Evolutionary conservation across 2,329 filamentous ascomycete species (phyloP), one percentile per base, ranked within the genome.

Genomic region (Sclerotiophoma versabilis): DNA sequence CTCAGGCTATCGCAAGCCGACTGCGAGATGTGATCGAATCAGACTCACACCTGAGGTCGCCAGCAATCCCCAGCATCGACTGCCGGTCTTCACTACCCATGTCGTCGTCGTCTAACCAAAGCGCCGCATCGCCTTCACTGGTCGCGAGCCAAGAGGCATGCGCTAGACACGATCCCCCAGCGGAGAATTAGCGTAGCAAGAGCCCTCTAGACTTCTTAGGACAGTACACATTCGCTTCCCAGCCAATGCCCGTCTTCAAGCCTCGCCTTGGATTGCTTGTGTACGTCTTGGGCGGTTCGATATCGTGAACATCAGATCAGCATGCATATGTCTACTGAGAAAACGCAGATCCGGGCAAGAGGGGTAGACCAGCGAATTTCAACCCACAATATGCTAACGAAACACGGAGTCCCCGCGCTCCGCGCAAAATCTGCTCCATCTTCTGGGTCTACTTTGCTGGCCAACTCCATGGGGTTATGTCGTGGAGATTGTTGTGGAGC

Each of bases 381-480:
- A 20, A 22, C 27, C 19, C 33, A 30, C 15, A 34, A 46, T 45
- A 39, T 44, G 19, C 23, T 23, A 20, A 29, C 39, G 34, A 48
- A 44, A 54, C 41, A 39, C 46, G 41, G 41, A 49, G 51, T 39
- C 51, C 51, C 51, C 51, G 51, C 51, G 45, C 51, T 54, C 23
- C 29, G 19, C 45, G 39, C 39, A 45, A 36, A 45, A 49, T 17
- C 45, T 45, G 46, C 51, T 49, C 34, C 45, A 41, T 38, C 29
- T 23, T 11, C 4, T 48, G 45, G 34, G 23, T 36, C 51, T 46
- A 54, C 51, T 45, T 30, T 47, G 48, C 55, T 53, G 55, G 54
- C 50, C 39, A 41, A 59, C 66, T 69, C 63, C 64, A 65, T 44
- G 64, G 66, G 64, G 63, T 62, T 44, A 43, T 54, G 39, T 46